Conservation (phyloP, 257 asterid genomes). For the Solanum commersonii region DNA sequence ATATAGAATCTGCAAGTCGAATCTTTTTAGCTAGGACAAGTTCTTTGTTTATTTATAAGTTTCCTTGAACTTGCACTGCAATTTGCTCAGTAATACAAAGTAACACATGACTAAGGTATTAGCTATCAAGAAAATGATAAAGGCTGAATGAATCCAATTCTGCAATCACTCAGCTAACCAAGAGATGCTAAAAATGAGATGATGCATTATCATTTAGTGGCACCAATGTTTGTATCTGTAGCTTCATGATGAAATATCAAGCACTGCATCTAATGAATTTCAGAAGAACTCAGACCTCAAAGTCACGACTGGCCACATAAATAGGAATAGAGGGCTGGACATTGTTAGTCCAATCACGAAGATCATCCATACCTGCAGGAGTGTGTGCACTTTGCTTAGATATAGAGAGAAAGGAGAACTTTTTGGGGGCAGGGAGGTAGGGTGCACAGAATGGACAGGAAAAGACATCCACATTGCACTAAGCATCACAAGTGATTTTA, state of each 20-base stretch:
- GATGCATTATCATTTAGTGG: neutral
- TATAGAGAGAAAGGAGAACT: neutral
- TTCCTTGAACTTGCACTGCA: neutral
- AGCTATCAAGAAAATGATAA: neutral
- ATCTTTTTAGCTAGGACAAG: neutral
- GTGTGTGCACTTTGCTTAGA: neutral
- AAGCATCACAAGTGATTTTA: neutral
- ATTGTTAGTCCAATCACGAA: slow-evolving; percentile 99
- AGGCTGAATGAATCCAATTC: neutral
- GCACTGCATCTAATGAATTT: neutral
- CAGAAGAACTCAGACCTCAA: slow-evolving; percentile 51
- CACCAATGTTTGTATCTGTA: neutral
- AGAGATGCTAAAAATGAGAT: neutral
- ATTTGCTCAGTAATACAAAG: neutral
- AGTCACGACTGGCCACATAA: slow-evolving; percentile 84
- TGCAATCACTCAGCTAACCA: neutral
- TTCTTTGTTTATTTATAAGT: neutral
- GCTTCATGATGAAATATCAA: neutral
- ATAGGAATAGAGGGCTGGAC: slow-evolving; percentile 82
- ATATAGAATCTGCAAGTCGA: neutral
- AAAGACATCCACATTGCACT: neutral
- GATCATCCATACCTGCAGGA: slow-evolving; percentile 85
- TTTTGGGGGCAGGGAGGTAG: neutral
- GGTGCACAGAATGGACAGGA: neutral
- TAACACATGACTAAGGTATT: neutral